Base-by-base conservation (phyloP, 768 basidiomycete genomes). In the Suillus clintonianus region DNA sequence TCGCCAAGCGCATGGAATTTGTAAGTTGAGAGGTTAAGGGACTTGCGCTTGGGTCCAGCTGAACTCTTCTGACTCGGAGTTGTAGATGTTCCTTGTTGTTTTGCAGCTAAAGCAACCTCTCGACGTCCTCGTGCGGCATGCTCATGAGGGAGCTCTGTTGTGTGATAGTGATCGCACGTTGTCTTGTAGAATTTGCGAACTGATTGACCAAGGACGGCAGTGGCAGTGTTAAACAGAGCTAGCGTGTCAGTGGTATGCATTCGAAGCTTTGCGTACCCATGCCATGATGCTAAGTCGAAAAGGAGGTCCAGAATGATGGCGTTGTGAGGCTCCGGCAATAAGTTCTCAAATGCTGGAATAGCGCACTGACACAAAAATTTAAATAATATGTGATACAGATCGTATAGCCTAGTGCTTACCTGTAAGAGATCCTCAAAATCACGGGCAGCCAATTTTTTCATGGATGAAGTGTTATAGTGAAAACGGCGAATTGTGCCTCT, bases 381-480 rank as follows among this genome's bases (percentile, higher is more conserved):
- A 27, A 39, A n/a, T 53, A 24, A 50, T 17, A 17, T 15, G 5
- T 1, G 10, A 61, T 39, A 24, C 24, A 51, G 19, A 14, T 13
- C 17, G 17, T 17, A 36, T n/a, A 47, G 36, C 32, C n/a, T n/a
- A n/a, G n/a, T 17, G 54, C 36, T 42, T 32, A 71, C 75, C 67
- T 79, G 79, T 0, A 80, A 61, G 14, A 79, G 67, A 57, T 80
- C 79, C 55, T 80, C 76, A 62, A 70, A 80, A 59, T 80, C 76
- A 19, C 71, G 67, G 0, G 77, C 77, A 14, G 78, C 77, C 19
- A 79, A 61, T 61, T 74, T 73, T 59, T 75, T 75, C 69, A 81
- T 68, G 19, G 71, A 73, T 4, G 78, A 74, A 1, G 69, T 69
- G 66, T 80, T 76, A 27, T 66, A 58, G 7, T 47, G 24, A 43